Percentiles rank a stretch among this genome's conserved stretches.
These are phyloP conservation scores for Dendrocalamus latiflorus DNA, from an alignment of 202 grass and related monocot genomes.

Conservation along the genomic window DNA sequence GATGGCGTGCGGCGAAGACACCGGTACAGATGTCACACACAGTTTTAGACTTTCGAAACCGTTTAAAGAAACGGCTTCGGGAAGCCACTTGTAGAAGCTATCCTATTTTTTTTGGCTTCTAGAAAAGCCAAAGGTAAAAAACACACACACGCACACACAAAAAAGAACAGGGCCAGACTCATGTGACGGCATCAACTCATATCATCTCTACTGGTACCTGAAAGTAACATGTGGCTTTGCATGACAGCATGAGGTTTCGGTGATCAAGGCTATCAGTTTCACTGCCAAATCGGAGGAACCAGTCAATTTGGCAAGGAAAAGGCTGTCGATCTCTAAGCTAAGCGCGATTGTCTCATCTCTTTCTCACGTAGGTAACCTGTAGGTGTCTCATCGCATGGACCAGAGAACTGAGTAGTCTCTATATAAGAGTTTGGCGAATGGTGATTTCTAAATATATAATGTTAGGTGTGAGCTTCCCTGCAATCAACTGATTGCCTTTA, in stretches of 20 bases:
- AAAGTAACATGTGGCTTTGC: not conserved
- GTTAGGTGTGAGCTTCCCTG: constrained; percentile 9
- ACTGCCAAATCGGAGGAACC: not conserved
- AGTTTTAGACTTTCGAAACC: too few species aligned
- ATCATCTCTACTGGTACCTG: not conserved
- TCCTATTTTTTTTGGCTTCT: too few species aligned
- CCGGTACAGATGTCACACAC: too few species aligned
- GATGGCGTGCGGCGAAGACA: too few species aligned
- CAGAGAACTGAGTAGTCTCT: not conserved
- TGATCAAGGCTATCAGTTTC: not conserved
- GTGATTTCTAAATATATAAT: not conserved
- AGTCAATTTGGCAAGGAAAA: not conserved
- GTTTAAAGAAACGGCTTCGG: too few species aligned
- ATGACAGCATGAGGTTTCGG: not conserved
- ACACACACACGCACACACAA: too few species aligned
- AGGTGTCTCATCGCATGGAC: not conserved
- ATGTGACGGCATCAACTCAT: not conserved
- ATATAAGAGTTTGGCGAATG: not conserved
- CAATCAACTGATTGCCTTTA: not conserved
- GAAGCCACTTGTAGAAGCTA: too few species aligned
- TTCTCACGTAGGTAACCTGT: not conserved
- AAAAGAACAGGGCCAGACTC: not conserved
- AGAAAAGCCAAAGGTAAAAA: too few species aligned
- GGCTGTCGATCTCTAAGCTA: not conserved
- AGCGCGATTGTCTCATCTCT: not conserved